Conservation (phyloP, 1,139 yeast species). For the Yamadazyma spencermartinsiae region DNA sequence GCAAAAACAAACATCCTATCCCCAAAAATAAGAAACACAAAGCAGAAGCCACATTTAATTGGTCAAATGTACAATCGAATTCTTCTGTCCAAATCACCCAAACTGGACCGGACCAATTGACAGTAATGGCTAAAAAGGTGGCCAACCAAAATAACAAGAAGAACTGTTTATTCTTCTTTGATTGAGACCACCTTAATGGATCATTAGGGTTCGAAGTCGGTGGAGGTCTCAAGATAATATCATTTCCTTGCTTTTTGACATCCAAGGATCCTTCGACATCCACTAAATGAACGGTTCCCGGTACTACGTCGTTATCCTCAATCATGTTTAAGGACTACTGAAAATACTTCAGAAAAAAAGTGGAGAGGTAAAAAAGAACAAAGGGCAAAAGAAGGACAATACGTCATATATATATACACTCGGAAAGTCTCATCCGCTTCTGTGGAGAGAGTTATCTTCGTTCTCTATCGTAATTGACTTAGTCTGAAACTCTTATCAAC, state of each 20-base stretch:
- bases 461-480: too few relatives aligned
- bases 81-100: slow-evolving; percentile 39
- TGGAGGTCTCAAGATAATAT: slow-evolving; percentile 39
- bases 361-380: too few relatives aligned
- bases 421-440: too few relatives aligned
- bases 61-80: slow-evolving; percentile 26
- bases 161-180: slow-evolving; percentile 35
- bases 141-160: slow-evolving; percentile 38
- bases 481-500: neutral
- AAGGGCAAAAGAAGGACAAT: too few relatives aligned
- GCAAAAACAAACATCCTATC: slow-evolving; percentile 39
- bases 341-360: neutral
- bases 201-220: slow-evolving; percentile 41
- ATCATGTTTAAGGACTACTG: neutral
- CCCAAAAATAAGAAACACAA: slow-evolving; percentile 38
- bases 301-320: slow-evolving; percentile 40
- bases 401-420: too few relatives aligned
- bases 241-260: slow-evolving; percentile 27
- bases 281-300: slow-evolving; percentile 63
- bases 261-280: slow-evolving; percentile 43
- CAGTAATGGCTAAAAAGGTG: slow-evolving; percentile 40
- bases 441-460: neutral
- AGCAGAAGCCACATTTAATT: slow-evolving; percentile 35
- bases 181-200: slow-evolving; percentile 39
- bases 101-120: slow-evolving; percentile 44